Evolutionary conservation across 306 rosid species (phyloP), one percentile per base, ranked within the genome.

Genomic region (Malus asiatica): DNA sequence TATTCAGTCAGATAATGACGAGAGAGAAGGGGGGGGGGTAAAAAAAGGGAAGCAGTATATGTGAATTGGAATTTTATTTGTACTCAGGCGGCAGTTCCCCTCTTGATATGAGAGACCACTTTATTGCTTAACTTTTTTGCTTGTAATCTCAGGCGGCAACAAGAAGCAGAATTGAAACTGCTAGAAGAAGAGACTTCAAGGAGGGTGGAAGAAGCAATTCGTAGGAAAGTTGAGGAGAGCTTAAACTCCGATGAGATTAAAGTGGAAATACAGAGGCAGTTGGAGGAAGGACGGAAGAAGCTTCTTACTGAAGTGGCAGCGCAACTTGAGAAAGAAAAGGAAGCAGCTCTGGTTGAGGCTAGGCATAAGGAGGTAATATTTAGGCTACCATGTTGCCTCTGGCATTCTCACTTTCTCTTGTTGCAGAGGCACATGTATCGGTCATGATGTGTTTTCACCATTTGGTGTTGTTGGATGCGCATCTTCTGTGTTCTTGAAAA

Each of bases 291-390:
- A 8, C 84, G 89, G 71, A 89, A 74, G 76, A 82, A 83, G 80
- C 85, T 90, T 78, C 73, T 86, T 68, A 85, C 85, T 78, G 97
- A 96, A 81, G 99, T 96, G 60, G 90, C 87, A 67, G 81, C 73
- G 73, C 97, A 84, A 83, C 96, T 96, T 68, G 93, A 71, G 82
- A 90, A 90, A 80, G 99, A 96, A 87, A 96, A 92, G 87, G 85
- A 96, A 86, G 90, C 89, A 68, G 91, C 97, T 63, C 87, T 96
- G 64, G 30, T 55, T 66, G 98, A 90, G 80, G 98, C 99, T 75
- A 87, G 92, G 76, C 87, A 79, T 78, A 96, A 90, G 87, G 98
- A 90, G 92, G 99, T 92, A 84, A 77, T 86, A 70, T 42, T 45
- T 44, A 38, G 10, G 9, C 57, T 58, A 60, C 4, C 57, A 25